These are phyloP conservation scores for Dendrostoma leiphaemia DNA, from an alignment of 2,329 filamentous ascomycete species.

Conservation along the genomic window DNA sequence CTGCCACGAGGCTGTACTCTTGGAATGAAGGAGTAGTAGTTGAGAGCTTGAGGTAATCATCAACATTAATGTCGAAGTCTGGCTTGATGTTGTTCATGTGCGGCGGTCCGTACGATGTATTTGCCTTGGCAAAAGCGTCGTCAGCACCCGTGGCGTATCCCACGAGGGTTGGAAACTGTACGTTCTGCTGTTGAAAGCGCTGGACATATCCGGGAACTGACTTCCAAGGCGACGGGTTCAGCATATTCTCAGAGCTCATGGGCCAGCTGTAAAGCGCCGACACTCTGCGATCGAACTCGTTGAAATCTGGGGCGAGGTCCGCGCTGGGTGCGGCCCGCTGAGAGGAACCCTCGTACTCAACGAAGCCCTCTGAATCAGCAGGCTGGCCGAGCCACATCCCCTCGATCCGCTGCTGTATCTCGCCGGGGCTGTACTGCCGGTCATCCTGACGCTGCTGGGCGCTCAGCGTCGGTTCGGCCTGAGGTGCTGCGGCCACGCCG, in stretches of 20 bases:
- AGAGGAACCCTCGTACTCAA: background rate
- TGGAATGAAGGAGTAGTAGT: background rate
- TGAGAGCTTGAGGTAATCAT: background rate
- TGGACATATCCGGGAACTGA: background rate
- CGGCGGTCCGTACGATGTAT: background rate
- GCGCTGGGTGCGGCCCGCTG: background rate
- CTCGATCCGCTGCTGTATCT: conserved; percentile 2
- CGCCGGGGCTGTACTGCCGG: background rate
- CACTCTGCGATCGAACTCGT: background rate
- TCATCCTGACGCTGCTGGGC: background rate
- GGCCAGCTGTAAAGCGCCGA: background rate
- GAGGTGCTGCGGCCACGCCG: no score
- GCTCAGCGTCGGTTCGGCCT: background rate
- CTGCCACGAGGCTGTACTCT: background rate
- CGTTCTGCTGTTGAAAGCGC: background rate
- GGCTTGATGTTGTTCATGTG: background rate
- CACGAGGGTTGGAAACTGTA: background rate
- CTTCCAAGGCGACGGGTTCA: background rate
- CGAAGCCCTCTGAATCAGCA: background rate
- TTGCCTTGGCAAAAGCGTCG: background rate
- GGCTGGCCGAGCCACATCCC: background rate
- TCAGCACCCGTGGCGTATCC: background rate
- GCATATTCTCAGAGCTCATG: background rate
- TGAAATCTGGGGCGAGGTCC: background rate
- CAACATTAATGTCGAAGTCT: background rate